A percentile compares a stretch with the other conserved stretches of the same genome.
These are phyloP conservation scores for Cicer cuneatum DNA, from an alignment of 306 rosid genomes.

Conservation along the genomic window DNA sequence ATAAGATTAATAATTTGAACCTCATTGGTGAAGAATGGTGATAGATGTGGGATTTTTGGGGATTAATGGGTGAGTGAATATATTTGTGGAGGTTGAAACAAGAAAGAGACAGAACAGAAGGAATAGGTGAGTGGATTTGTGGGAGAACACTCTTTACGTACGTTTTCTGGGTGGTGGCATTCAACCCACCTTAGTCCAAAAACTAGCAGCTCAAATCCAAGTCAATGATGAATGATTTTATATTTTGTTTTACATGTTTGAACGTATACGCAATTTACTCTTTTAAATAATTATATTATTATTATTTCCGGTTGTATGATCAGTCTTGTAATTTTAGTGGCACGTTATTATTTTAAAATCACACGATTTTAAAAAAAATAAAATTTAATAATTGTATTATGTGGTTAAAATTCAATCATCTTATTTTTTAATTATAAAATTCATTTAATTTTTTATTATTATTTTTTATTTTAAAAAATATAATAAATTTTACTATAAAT, in stretches of 20 bases:
- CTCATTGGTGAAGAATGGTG: not conserved
- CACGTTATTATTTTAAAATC: too few relatives aligned
- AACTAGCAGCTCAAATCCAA: not conserved
- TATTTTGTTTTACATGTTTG: constrained; percentile 5
- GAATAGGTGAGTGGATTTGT: not conserved
- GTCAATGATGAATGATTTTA: constrained; percentile 2
- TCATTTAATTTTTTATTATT: too few relatives aligned
- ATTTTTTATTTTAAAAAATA: too few relatives aligned
- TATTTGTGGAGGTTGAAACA: not conserved
- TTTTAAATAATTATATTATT: not conserved
- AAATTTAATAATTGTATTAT: too few relatives aligned
- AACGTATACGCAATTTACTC: not conserved
- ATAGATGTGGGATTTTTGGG: not conserved
- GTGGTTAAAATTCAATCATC: too few relatives aligned
- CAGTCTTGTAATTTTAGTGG: too few relatives aligned
- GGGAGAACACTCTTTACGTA: not conserved
- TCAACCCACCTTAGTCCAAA: constrained; percentile 3
- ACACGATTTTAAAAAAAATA: too few relatives aligned
- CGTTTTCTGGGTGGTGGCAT: not conserved
- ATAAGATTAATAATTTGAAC: not conserved
- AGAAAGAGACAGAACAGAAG: not conserved
- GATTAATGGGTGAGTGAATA: constrained; percentile 3
- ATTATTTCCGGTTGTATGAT: too few relatives aligned
- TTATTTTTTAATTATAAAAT: too few relatives aligned
- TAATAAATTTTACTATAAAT: too few relatives aligned